These are phyloP conservation scores for Cydonia oblonga DNA, from an alignment of 331 rosid genomes.

Conservation along the genomic window DNA sequence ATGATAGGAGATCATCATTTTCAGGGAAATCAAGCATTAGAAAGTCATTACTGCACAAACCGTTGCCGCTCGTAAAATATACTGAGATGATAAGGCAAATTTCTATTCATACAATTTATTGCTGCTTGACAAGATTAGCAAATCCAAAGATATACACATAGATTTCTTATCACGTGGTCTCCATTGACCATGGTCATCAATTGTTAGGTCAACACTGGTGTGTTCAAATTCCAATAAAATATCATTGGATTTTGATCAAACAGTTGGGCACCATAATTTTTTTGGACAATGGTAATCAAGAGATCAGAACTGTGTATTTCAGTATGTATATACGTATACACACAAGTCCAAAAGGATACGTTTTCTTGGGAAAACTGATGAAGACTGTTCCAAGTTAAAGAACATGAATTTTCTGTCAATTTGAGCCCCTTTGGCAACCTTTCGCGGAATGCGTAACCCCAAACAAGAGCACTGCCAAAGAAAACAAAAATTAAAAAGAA, in stretches of 20 bases:
- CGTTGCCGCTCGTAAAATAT: neutral
- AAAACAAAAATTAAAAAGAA: neutral
- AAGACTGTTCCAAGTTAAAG: slow-evolving; percentile 39
- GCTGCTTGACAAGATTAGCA: no score
- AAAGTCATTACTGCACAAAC: neutral
- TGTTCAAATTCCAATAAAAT: neutral
- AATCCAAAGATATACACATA: neutral
- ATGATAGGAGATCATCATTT: neutral
- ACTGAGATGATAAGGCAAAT: neutral
- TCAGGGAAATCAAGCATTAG: neutral
- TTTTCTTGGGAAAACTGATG: slow-evolving; percentile 39
- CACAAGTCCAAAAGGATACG: slow-evolving; percentile 39
- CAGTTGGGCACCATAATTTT: neutral
- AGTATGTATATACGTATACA: neutral
- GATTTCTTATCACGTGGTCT: neutral
- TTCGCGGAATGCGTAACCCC: slow-evolving; percentile 25
- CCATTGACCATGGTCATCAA: neutral
- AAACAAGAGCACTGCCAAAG: slow-evolving; percentile 37
- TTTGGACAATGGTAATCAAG: neutral
- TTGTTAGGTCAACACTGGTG: neutral
- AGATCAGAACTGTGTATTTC: neutral
- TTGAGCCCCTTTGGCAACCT: slow-evolving; percentile 32
- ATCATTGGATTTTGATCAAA: neutral
- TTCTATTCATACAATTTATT: neutral
- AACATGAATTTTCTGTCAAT: slow-evolving; percentile 49